These are phyloP conservation scores for Lachancea quebecensis DNA, from an alignment of 805 yeast species.

Conservation along the genomic window DNA sequence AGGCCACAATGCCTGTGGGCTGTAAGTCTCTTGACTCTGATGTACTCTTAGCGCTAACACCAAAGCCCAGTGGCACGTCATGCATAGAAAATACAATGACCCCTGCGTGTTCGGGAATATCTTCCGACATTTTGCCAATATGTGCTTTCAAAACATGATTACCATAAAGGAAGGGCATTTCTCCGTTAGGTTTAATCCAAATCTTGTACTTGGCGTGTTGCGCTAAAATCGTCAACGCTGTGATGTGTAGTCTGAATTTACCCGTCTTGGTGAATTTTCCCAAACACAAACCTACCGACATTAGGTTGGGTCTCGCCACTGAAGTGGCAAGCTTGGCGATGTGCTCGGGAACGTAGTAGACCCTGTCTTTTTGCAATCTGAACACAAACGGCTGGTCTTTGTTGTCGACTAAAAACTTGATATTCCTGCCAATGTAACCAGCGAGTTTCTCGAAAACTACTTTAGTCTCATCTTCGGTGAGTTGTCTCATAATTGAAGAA, in stretches of 20 bases:
- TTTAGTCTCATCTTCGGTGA: slow-evolving; percentile 95
- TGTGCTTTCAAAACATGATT: slow-evolving; percentile 96
- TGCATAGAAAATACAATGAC: slow-evolving; percentile 85
- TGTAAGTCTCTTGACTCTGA: slow-evolving; percentile 79
- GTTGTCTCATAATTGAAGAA: slow-evolving; percentile 62
- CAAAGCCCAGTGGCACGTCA: slow-evolving; percentile 91
- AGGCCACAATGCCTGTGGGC: slow-evolving; percentile 92
- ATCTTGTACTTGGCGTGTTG: slow-evolving; percentile 87
- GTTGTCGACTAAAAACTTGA: slow-evolving; percentile 78
- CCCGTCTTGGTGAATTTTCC: slow-evolving; percentile 98
- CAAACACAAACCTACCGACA: slow-evolving; percentile 89
- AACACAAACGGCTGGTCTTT: slow-evolving; percentile 81
- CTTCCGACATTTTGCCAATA: slow-evolving; percentile 93
- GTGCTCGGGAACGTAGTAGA: slow-evolving; percentile 80
- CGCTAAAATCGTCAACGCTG: slow-evolving; percentile 77
- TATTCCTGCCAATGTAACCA: slow-evolving; percentile 93
- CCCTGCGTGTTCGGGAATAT: slow-evolving; percentile 97
- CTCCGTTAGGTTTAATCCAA: slow-evolving; percentile 97
- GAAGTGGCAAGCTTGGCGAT: slow-evolving; percentile 85
- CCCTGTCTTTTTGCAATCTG: slow-evolving; percentile 93
- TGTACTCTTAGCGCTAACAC: slow-evolving; percentile 89
- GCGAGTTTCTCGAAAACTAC: slow-evolving; percentile 94
- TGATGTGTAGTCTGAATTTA: slow-evolving; percentile 88
- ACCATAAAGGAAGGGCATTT: slow-evolving; percentile 96
- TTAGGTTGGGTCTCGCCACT: slow-evolving; percentile 78